These are phyloP conservation scores for Setaria viridis DNA, from an alignment of 202 grass and related monocot species.

Conservation along the genomic window DNA sequence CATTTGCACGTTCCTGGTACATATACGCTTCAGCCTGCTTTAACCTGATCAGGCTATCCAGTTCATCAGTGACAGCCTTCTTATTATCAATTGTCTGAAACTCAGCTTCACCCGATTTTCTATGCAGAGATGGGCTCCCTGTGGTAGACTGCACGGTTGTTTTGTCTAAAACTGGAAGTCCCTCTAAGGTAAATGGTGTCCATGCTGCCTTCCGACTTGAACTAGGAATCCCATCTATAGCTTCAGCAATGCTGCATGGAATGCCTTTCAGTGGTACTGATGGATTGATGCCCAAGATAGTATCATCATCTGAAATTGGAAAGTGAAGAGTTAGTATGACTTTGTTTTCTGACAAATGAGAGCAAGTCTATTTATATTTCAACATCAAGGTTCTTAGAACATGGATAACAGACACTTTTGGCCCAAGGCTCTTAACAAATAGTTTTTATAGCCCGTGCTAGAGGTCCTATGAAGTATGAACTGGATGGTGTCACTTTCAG, in stretches of 20 bases:
- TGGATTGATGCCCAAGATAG: conserved; percentile 53
- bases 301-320: conserved; percentile 74
- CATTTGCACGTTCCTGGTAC: conserved; percentile 93
- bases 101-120: conserved; percentile 47
- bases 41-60: conserved; percentile 80
- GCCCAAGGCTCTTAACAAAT: not conserved
- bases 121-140: conserved; percentile 42
- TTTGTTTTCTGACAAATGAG: conserved; percentile 33
- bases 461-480: not conserved
- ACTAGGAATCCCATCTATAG: conserved; percentile 57
- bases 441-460: not conserved
- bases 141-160: conserved; percentile 40
- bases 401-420: conserved; percentile 19
- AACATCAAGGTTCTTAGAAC: conserved; percentile 19
- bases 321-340: conserved; percentile 36
- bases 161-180: conserved; percentile 56
- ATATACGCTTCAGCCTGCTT: conserved; percentile 90
- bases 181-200: conserved; percentile 59
- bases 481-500: not conserved
- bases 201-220: conserved; percentile 61
- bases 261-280: conserved; percentile 65
- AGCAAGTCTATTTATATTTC: conserved; percentile 27
- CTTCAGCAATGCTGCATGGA: conserved; percentile 65
- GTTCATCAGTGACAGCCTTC: conserved; percentile 69
- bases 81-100: conserved; percentile 57